Base-by-base conservation (phyloP, 2,329 filamentous ascomycete genomes). In the Aspergillus neotritici region DNA sequence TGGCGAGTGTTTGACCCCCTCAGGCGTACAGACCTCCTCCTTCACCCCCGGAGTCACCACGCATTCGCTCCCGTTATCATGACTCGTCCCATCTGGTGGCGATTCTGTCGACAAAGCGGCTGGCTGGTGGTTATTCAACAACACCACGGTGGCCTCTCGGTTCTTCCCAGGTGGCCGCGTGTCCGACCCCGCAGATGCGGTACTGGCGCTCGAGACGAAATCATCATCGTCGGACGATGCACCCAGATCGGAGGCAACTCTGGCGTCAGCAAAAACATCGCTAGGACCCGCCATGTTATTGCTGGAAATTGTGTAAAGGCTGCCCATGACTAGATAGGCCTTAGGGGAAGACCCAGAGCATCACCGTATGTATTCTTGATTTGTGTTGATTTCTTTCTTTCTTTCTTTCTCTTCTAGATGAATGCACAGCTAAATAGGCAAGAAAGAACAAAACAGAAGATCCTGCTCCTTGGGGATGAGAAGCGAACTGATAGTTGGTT, bases 221-320 rank as follows among this genome's bases (percentile, higher is more conserved):
- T 55, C 57, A 25, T 63, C 59, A 17, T 62, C 62, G 34, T 63
- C 62, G 6, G 58, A 61, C 10, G 56, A 52, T 38, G 48, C 41
- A 14, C 40, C 52, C 12, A 51, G 37, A 43, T 61, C 55, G 39
- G 56, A 50, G 42, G 43, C 51, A 29, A 53, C 44, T 40, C 49
- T 52, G 43, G 53, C 51, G 46, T 55, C 53, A 34, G 54, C 43
- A 50, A 52, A 54, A 34, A 53, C 46, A 44, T 41, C 48, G 43
- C 52, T 52, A 41, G 51, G 40, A 21, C 51, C 54, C 36, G 59
- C 53, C 61, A 64, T 63, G 30, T 40, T 43, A 29, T 25, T 41
- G 43, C 31, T 32, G 37, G 44, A 44, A 21, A 37, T 31, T 38
- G 44, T 33, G 31, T 43, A 33, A 31, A n/a, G 34, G 10, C 30